Base-by-base conservation (phyloP, 768 basidiomycete genomes). In the Xerocomellus dryophilus region DNA sequence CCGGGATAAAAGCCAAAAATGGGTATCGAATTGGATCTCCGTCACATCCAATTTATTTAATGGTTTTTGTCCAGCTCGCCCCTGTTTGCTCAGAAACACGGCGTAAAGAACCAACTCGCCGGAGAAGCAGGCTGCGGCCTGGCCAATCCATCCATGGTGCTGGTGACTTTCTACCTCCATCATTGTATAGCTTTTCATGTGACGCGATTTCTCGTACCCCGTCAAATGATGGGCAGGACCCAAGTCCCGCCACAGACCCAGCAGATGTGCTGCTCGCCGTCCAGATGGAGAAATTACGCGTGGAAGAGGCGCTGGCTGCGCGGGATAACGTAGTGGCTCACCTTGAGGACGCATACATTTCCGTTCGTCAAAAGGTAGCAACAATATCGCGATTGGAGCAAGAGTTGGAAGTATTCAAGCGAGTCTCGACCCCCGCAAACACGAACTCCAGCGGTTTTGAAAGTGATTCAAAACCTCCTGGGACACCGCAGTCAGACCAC, bases 261-360 rank as follows among this genome's bases (percentile, higher is more conserved):
- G 79, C 76, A 3, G 81, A 83, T 56, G 74, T 81, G 64, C 77
- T 81, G 11, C 68, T 85, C 25, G 79, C 82, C 53, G 70, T 83
- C 18, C 77, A 82, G 56, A 68, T 78, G 32, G 83, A 85, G 57
- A 75, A 74, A 38, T 51, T 78, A 45, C 77, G 78, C 44, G 78
- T 83, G 2, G 67, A 66, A 20, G 85, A 88, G 61, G 84, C 83
- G 2, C 66, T 84, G 48, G 72, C 70, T 25, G 87, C 86, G 29
- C 81, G 87, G 38, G 87, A 90, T 61, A 78, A 76, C 29, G 80
- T 78, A 15, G 78, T 86, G 2, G 69, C 78, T 39, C 80, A 80
- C 29, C 76, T 90, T 12, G 74, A 78, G 31, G 78, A 82, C 43
- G 84, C 84, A 10, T 85, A 82, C 61, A 65, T 71, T 14, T 82